phyloP scores from a whole-genome alignment of 371 early-diverging fungal genomes.

The Saksenaea vasiformis region DNA sequence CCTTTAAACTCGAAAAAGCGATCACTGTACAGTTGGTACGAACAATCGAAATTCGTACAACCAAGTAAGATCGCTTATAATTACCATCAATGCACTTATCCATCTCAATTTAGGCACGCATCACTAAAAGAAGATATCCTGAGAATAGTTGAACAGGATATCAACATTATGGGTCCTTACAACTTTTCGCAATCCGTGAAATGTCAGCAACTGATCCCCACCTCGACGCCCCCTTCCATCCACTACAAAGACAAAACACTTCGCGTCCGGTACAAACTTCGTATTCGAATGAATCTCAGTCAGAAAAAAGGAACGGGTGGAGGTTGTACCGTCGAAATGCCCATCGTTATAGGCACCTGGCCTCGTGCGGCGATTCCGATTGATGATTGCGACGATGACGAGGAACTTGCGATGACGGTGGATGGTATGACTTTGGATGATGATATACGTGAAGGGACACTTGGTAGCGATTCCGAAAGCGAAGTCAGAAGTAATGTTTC shows the following conservation, averaged over 20 bases:
- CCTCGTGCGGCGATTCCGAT: slow-evolving; percentile 40
- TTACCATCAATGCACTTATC: neutral
- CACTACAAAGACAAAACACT: slow-evolving; percentile 26
- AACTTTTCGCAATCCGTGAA: slow-evolving; percentile 35
- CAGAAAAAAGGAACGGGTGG: slow-evolving; percentile 10
- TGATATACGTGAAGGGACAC: neutral
- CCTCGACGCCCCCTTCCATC: slow-evolving; percentile 38
- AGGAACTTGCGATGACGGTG: slow-evolving; percentile 19
- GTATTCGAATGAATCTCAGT: slow-evolving; percentile 18
- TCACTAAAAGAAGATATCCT: slow-evolving; percentile 29
- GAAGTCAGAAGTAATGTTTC: neutral
- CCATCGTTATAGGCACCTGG: slow-evolving; percentile 41
- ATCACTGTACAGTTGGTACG: slow-evolving; percentile 30
- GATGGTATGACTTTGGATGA: slow-evolving; percentile 26
- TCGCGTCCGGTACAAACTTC: slow-evolving; percentile 34
- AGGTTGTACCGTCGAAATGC: slow-evolving; percentile 26
- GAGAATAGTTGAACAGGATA: slow-evolving; percentile 28
- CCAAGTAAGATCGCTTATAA: slow-evolving; percentile 15
- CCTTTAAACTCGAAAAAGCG: slow-evolving; percentile 22
- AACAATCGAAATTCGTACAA: slow-evolving; percentile 25
- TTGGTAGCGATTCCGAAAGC: neutral
- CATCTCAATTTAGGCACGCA: slow-evolving; percentile 12
- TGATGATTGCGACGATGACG: slow-evolving; percentile 44
- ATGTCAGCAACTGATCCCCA: slow-evolving; percentile 30
- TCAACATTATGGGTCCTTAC: slow-evolving; percentile 40